Conservation (phyloP, 2,329 filamentous ascomycete genomes). For the Boeremia lycopersici region DNA sequence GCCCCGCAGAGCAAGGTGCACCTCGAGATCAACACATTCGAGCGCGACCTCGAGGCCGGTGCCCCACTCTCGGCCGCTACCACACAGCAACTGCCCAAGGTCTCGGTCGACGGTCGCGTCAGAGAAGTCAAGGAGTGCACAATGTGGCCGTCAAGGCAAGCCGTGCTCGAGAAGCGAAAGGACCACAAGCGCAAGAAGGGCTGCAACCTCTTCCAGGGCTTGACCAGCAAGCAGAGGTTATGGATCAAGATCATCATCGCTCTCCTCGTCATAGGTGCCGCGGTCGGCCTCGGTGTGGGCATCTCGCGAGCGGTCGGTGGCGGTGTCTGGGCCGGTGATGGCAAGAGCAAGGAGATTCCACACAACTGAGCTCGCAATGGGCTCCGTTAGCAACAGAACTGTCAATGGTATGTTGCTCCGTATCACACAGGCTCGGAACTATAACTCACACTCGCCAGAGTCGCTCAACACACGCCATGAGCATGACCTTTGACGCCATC, state of each 20-base stretch:
- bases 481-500: conserved; percentile 5
- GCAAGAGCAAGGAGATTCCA: conserved; percentile 45
- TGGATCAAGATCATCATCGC: conserved; percentile 54
- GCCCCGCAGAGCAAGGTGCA: conserved; percentile 39
- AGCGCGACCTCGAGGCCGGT: conserved; percentile 50
- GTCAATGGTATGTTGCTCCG: conserved; percentile 15
- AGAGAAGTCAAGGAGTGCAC: conserved; percentile 58
- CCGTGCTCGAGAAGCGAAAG: conserved; percentile 52
- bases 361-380: conserved; percentile 22
- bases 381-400: conserved; percentile 10
- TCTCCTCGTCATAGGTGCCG: conserved; percentile 52
- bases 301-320: conserved; percentile 57
- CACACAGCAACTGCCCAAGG: conserved; percentile 46
- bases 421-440: not conserved
- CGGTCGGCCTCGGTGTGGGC: conserved; percentile 56
- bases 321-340: conserved; percentile 52
- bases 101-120: conserved; percentile 49
- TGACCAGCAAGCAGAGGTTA: conserved; percentile 53
- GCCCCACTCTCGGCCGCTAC: conserved; percentile 46
- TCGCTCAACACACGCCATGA: conserved; percentile 7
- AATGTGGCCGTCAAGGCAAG: conserved; percentile 59
- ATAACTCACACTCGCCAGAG: conserved; percentile 7
- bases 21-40: conserved; percentile 39
- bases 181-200: conserved; percentile 47
- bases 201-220: conserved; percentile 49